Evolutionary conservation across 2,329 filamentous ascomycete genomes (phyloP), one percentile per base, ranked within the genome.

Genomic region (Ustulina deusta): DNA sequence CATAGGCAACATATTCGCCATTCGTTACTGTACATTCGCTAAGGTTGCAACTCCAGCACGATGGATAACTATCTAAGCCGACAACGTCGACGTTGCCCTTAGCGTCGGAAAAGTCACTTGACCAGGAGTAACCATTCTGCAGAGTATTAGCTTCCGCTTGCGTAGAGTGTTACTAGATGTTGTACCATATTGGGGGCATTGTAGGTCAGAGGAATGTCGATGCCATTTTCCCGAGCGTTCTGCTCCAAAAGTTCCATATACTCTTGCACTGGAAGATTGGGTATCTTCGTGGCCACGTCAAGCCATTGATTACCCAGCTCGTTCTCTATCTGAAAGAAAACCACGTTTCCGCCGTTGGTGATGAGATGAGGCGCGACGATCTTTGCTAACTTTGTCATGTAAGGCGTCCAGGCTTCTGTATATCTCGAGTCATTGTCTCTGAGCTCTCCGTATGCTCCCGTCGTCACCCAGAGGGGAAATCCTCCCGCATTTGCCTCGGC

Each of bases 31-130:
- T 86, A 72, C 89, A 90, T 65, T 89, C 87, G 34, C 82, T 84
- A 9, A 89, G 77, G 63, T 90, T 87, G 74, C 89, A 91, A 61
- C 85, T 88, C 87, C 87, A 90, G 79, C 88, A 90, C 0, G 81
- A 83, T 1, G 83, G 84, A 61, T 86, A 87, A 66, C 81, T 84
- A 72, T 89, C 86, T 1, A 86, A 73, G 0, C 85, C 83, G 0
- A 81, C 71, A 25, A 85, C 81, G 73, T 89, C 85, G 57, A 89
- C 83, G 67, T 89, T 84, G 9, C 88, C 88, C 13, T 81, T 83
- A 29, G 81, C 84, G 61, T 86, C 79, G 3, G 84, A 84, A 72
- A 84, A 90, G 75, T 90, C 88, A 15, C 83, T 83, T 0, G 86
- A 88, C 88, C 88, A 90, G 1, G 85, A 87, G 71, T 82, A 83